Evolutionary conservation across 129 eudicot species (phyloP), one percentile per base, ranked within the genome.

Genomic region (Deinandra increscens): DNA sequence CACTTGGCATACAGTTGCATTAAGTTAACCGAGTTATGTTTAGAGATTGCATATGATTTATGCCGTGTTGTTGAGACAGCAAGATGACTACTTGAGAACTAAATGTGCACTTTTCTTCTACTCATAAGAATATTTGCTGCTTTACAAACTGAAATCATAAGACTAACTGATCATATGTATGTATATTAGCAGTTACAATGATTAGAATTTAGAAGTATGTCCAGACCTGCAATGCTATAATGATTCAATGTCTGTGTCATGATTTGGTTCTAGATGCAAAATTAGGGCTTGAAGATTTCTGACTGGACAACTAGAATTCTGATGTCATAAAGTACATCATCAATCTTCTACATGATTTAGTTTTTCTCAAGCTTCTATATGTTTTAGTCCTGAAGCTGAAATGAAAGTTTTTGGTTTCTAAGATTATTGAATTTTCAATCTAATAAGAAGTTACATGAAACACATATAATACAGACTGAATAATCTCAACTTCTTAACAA

Each of bases 1-100:
- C 79, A 74, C 38, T 60, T 74, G 58, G 61, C 7, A 9, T 67
- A 5, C 70, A 39, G 4, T 74, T 74, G 46, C 55, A n/a, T 64
- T 7, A 39, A 13, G 22, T 11, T 55, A 12, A 26, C 41, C 6
- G 1, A 6, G 14, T 31, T 3, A 4, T 14, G 41, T 31, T 12
- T 60, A 15, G 7, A 14, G 5, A 6, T 60, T 59, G 64, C 20
- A 59, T 13, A 33, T 13, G 64, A 23, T 4, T 22, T 45, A 15
- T 34, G n/a, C 53, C 8, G 22, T 38, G 64, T 13, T 19, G 53
- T 9, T 19, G 64, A 53, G 34, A 33, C 7, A 53, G 38, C 11
- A 6, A 18, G 50, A 17, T 15, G 20, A 49, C 15, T 7, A 12
- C 39, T 14, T 20, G 17, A 45, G 39, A 43, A 26, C 41, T 64